These are phyloP conservation scores for Talaromyces adpressus DNA, from an alignment of 495 filamentous ascomycete species.

Conservation along the genomic window DNA sequence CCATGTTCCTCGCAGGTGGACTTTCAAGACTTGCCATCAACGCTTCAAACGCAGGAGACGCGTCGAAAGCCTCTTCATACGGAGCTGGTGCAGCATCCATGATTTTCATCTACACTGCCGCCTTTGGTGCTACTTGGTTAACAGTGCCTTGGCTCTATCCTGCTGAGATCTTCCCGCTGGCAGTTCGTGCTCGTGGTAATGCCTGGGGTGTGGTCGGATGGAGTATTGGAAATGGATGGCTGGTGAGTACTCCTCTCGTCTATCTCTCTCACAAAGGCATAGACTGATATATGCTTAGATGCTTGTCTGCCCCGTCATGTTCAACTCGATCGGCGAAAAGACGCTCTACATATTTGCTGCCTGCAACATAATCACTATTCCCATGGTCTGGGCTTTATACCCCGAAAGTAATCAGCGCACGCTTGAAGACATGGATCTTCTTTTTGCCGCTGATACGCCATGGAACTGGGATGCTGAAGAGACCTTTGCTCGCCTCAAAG, in stretches of 20 bases:
- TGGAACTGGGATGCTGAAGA: slow-evolving; percentile 62
- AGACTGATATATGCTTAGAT: slow-evolving; percentile 22
- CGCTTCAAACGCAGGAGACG: slow-evolving; percentile 12
- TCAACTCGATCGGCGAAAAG: slow-evolving; percentile 53
- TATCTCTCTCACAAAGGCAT: not conserved
- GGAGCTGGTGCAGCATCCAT: slow-evolving; percentile 59
- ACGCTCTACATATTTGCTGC: slow-evolving; percentile 62
- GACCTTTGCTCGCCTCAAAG: slow-evolving; percentile 46
- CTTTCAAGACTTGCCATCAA: slow-evolving; percentile 46
- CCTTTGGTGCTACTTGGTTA: slow-evolving; percentile 68
- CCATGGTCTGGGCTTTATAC: slow-evolving; percentile 63
- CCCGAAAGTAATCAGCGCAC: slow-evolving; percentile 63
- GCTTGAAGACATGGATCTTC: slow-evolving; percentile 61
- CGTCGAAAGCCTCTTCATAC: slow-evolving; percentile 41
- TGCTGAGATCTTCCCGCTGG: slow-evolving; percentile 64
- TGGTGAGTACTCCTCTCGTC: slow-evolving; percentile 24
- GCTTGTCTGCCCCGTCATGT: slow-evolving; percentile 58
- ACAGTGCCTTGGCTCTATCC: slow-evolving; percentile 68
- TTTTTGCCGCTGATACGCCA: slow-evolving; percentile 52
- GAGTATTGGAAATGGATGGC: slow-evolving; percentile 66
- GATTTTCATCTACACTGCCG: slow-evolving; percentile 62
- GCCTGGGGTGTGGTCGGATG: slow-evolving; percentile 72
- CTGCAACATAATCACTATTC: slow-evolving; percentile 54
- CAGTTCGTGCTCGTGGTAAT: slow-evolving; percentile 61
- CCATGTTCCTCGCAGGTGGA: slow-evolving; percentile 53